phyloP scores from a whole-genome alignment of 2,329 filamentous ascomycete genomes.

The Alternaria brassicae region DNA sequence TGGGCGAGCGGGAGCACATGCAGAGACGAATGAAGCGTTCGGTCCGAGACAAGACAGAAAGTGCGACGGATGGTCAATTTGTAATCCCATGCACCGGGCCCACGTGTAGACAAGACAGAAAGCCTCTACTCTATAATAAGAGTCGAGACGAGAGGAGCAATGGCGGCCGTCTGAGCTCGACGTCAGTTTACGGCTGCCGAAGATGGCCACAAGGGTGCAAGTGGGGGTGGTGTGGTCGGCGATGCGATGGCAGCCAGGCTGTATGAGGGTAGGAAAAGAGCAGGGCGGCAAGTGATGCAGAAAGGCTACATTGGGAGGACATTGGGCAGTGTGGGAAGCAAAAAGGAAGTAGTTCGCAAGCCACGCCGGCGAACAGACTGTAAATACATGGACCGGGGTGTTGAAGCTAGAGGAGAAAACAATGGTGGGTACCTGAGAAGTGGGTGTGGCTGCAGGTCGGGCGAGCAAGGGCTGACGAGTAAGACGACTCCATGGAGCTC shows the following conservation, averaged over 20 bases:
- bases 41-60: constrained; percentile 44
- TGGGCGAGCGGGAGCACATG: constrained; percentile 42
- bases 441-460: constrained; percentile 48
- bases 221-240: constrained; percentile 34
- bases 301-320: constrained; percentile 42
- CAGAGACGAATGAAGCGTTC: constrained; percentile 45
- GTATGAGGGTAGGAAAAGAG: constrained; percentile 24
- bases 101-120: constrained; percentile 25
- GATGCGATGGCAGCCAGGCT: constrained; percentile 28
- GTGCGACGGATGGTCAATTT: constrained; percentile 46
- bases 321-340: constrained; percentile 33
- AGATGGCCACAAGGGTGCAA: constrained; percentile 1
- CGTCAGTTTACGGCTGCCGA: constrained; percentile 28
- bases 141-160: constrained; percentile 24
- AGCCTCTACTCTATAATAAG: constrained; percentile 26
- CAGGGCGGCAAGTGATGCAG: constrained; percentile 31
- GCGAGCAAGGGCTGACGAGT: constrained; percentile 33
- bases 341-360: constrained; percentile 42
- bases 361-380: constrained; percentile 44
- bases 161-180: constrained; percentile 29
- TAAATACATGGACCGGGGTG: constrained; percentile 38
- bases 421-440: constrained; percentile 41
- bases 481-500: constrained; percentile 28
- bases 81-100: constrained; percentile 36
- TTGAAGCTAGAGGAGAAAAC: constrained; percentile 34